Base-by-base conservation (phyloP, 768 basidiomycete species). In the Rhodotorula kratochvilovae region DNA sequence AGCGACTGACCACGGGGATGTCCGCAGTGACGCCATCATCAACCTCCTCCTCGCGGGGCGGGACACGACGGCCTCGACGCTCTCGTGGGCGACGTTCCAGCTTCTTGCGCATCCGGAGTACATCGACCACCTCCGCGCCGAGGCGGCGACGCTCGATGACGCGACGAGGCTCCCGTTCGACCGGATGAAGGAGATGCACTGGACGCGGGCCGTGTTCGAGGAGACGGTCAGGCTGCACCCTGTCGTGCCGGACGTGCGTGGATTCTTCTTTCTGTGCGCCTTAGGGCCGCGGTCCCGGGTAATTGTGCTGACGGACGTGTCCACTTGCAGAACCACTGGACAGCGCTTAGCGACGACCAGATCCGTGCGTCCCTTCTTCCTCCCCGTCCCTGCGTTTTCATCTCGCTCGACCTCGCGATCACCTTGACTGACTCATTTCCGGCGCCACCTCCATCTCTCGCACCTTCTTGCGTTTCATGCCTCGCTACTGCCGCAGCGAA, bases 191-290 rank as follows among this genome's bases (percentile, higher is more conserved):
- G 53, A 56, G 25, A 35, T 61, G 33, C 3, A 21, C 15, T 54
- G 50, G 31, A 55, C 48, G 13, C 13, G 21, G 13, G 69, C 69
- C 10, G 27, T 25, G n/a, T 66, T 65, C 57, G 50, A 65, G 36
- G 69, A 71, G 46, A 29, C 56, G n/a, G 53, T 60, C 33, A 53
- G 70, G 19, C 48, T 71, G 2, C 64, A 66, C 43, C 70, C 70
- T 10, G 31, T 43, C 0, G 70, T 71, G 12, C 64, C 66, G 21
- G 51, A 43, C 36, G 66, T 50, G 36, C 31, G 62, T 45, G 11
- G 8, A n/a, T 25, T 11, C 5, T 29, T 59, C 23, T 21, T 48
- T 11, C 4, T 21, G 6, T 8, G 7, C 46, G 19, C 23, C 19
- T 23, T 21, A 27, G 7, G 46, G 39, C 8, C 39, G 39, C 39